Base-by-base conservation (phyloP, 768 basidiomycete species). In the Termitomyces sp. region DNA sequence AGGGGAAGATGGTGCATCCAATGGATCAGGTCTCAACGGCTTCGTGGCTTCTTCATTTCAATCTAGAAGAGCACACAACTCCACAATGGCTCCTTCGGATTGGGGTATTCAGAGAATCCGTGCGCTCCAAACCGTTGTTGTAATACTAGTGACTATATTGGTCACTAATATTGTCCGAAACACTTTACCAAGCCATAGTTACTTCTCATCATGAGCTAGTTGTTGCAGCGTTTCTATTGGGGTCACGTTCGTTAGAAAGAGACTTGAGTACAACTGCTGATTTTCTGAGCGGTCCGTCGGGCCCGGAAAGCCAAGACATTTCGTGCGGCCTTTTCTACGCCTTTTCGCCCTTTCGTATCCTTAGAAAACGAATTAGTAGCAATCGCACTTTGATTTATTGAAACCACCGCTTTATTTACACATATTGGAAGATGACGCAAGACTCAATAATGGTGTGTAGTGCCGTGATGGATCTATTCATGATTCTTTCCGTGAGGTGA, bases 231-330 rank as follows among this genome's bases (percentile, higher is more conserved):
- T 35, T 23, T 26, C 9, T 16, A 23, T 30, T 9, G 41, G 10
- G 40, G 30, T 38, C 30, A 41, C 32, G 6, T 47, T 44, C 14
- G 9, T 18, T 28, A 23, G 5, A 43, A 43, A 9, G 1, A 10
- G 16, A 20, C 14, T 55, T 33, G 46, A 48, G 43, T 28, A 35
- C 16, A 26, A 28, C n/a, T 30, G 32, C 9, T 12, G 38, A 32
- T 30, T 12, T 38, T 38, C 50, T 43, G 5, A 32, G 40, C 58
- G 58, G 58, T 48, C 62, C 62, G 62, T 58, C 59, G 56, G 53
- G 23, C 30, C 62, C 53, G 57, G 56, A 23, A 56, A 48, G 59
- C 48, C 62, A 59, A 57, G 48, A 30, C 43, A 36, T 38, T 33
- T 44, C 5, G 36, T 41, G 26, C 10, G 28, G 41, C 6, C 38